Percentiles rank a stretch among this genome's conserved stretches.
Evolutionary conservation across 2,329 filamentous ascomycete species (phyloP).

Genomic region (Trichoderma pleuroti): DNA sequence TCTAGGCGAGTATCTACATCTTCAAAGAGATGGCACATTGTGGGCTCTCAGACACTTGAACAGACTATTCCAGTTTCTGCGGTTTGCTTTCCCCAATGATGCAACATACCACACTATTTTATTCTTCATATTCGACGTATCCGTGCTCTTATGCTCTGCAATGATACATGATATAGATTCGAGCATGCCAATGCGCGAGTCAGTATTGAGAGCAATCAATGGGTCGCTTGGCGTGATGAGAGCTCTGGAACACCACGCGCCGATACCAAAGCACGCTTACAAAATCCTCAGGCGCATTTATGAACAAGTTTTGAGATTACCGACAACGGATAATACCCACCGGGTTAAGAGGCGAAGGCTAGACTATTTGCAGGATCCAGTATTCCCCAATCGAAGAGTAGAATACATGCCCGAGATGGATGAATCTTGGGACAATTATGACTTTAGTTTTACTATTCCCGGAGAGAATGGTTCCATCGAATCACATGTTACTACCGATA

Average conservation of each 20-base stretch:
- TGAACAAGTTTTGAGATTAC: slow-evolving; percentile 21
- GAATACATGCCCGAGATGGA: neutral
- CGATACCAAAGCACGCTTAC: slow-evolving; percentile 33
- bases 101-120: slow-evolving; percentile 48
- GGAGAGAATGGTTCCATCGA: neutral
- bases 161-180: slow-evolving; percentile 47
- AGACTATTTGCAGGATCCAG: neutral
- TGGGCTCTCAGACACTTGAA: slow-evolving; percentile 42
- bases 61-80: slow-evolving; percentile 40
- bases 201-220: slow-evolving; percentile 40
- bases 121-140: slow-evolving; percentile 50
- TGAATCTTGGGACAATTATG: neutral
- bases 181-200: slow-evolving; percentile 39
- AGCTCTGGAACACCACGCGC: slow-evolving; percentile 29
- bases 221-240: slow-evolving; percentile 35
- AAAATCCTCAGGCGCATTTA: slow-evolving; percentile 32
- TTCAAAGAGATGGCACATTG: slow-evolving; percentile 42
- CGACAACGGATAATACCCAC: neutral
- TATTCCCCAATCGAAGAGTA: neutral
- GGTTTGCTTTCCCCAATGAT: slow-evolving; percentile 41
- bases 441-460: neutral
- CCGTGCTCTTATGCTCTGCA: slow-evolving; percentile 48
- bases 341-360: neutral
- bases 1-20: slow-evolving; percentile 32
- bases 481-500: neutral